Conservation (phyloP, 768 basidiomycete genomes). For the Rhizopogon vesiculosus region DNA sequence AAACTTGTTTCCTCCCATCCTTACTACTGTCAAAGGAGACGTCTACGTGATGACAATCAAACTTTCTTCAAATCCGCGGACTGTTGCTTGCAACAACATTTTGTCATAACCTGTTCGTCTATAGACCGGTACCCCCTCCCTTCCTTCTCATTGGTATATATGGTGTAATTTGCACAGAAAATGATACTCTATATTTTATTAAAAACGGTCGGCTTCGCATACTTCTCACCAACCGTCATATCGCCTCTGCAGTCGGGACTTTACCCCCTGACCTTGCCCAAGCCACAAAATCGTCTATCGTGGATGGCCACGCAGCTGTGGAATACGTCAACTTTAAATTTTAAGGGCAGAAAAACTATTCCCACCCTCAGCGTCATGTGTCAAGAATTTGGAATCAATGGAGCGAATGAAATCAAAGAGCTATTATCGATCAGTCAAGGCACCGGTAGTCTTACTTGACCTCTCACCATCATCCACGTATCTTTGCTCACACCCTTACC, state of each 20-base stretch:
- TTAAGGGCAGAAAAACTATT: slow-evolving; percentile 9
- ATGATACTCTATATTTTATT: not conserved
- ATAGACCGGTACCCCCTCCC: too few species aligned
- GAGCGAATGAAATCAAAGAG: slow-evolving; percentile 76
- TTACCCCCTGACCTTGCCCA: slow-evolving; percentile 39
- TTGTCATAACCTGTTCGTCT: not conserved
- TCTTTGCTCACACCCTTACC: slow-evolving; percentile 82
- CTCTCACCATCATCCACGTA: slow-evolving; percentile 77
- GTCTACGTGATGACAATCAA: not conserved
- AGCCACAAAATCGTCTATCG: slow-evolving; percentile 80
- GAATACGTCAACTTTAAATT: slow-evolving; percentile 6
- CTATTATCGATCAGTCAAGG: slow-evolving; percentile 31
- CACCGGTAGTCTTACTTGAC: not conserved
- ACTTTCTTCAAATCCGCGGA: not conserved
- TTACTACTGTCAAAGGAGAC: slow-evolving; percentile 11
- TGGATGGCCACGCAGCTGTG: slow-evolving; percentile 81
- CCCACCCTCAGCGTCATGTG: slow-evolving; percentile 73
- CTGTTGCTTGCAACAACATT: not conserved
- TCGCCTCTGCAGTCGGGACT: not conserved
- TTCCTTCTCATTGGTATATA: not conserved
- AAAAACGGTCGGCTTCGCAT: not conserved
- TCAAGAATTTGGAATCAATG: slow-evolving; percentile 66
- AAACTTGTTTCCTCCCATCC: slow-evolving; percentile 28
- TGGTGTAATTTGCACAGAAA: not conserved
- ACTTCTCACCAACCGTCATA: not conserved